Evolutionary conservation across 495 filamentous ascomycete genomes (phyloP), one percentile per base, ranked within the genome.

Genomic region (Penicillium dipodomyicola): DNA sequence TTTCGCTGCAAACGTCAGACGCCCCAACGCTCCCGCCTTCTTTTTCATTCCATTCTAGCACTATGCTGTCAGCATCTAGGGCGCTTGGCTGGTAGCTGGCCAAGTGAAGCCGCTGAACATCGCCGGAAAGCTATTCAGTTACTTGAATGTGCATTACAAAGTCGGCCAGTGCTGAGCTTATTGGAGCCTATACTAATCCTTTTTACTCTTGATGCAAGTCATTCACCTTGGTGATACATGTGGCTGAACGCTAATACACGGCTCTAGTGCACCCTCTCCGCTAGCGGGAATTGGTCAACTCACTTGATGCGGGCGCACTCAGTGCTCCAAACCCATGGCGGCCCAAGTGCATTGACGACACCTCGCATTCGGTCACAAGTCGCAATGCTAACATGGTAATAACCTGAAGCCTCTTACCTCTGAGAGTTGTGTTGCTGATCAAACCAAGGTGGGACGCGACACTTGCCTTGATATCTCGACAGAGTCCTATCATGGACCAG

Each of bases 371-470:
- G 62, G 35, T 61, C 65, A 12, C 67, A 70, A 44, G 57, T 70
- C 37, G 65, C 37, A 22, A 64, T 70, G 57, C 43, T 70, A 33
- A 25, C 62, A 1, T 70, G 67, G 67, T 68, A 64, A 44, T 49
- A 10, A 43, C 22, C 9, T 62, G 27, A 46, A 46, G 1, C 15
- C 52, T 53, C 7, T 8, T n/a, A 4, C 2, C 14, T 3, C 5
- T 5, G 15, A 14, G 14, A 25, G 25, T 20, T 20, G 5, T 22
- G 9, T 44, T 17, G 23, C 39, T 53, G 22, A 53, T 19, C 17
- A 7, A 14, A 8, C 20, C 19, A 29, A 69, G 68, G 68, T 69
- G 68, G 68, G 68, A 71, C 47, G 58, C 60, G 32, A 67, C 62
- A 22, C 55, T 68, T 11, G 59, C 61, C 47, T 47, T 71, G 15